Conservation (phyloP, 495 filamentous ascomycete species). For the Tuber microsphaerosporum region DNA sequence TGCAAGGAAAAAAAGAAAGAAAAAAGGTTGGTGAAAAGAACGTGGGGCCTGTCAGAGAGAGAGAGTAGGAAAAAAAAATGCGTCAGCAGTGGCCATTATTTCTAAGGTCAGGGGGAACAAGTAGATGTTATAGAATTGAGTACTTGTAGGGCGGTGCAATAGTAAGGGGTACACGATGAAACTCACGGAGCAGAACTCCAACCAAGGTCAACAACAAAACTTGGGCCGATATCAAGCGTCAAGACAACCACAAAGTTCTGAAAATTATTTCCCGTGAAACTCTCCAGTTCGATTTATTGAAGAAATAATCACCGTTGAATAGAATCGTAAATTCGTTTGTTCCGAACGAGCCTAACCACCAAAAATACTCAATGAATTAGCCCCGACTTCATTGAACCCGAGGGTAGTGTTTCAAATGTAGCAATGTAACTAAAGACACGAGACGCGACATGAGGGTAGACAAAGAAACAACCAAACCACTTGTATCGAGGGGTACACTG, state of each 20-base stretch:
- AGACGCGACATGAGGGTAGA: conserved; percentile 1
- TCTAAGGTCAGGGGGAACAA: conserved; percentile 19
- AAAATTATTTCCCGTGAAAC: conserved; percentile 10
- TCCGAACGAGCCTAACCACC: neutral
- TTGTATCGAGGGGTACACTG: neutral
- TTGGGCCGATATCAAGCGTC: conserved; percentile 17
- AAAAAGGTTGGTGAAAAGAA: conserved; percentile 33
- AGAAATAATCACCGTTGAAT: conserved; percentile 9
- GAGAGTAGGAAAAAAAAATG: conserved; percentile 23
- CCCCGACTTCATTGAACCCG: neutral
- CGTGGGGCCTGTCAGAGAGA: conserved; percentile 35
- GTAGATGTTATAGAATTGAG: conserved; percentile 32
- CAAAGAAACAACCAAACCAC: conserved; percentile 4
- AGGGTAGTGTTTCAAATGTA: conserved; percentile 12
- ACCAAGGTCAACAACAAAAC: conserved; percentile 34
- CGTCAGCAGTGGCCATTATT: conserved; percentile 25
- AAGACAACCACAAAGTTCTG: conserved; percentile 18
- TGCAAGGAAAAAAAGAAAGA: conserved; percentile 13
- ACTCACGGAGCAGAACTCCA: conserved; percentile 37
- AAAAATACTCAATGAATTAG: neutral
- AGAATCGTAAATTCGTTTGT: conserved; percentile 22
- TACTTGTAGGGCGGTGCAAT: conserved; percentile 20
- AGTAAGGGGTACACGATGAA: conserved; percentile 35
- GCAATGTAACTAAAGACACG: conserved; percentile 17
- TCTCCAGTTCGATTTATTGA: conserved; percentile 18